Base-by-base conservation (phyloP, 2,329 filamentous ascomycete species). In the Aspergillus sp. region DNA sequence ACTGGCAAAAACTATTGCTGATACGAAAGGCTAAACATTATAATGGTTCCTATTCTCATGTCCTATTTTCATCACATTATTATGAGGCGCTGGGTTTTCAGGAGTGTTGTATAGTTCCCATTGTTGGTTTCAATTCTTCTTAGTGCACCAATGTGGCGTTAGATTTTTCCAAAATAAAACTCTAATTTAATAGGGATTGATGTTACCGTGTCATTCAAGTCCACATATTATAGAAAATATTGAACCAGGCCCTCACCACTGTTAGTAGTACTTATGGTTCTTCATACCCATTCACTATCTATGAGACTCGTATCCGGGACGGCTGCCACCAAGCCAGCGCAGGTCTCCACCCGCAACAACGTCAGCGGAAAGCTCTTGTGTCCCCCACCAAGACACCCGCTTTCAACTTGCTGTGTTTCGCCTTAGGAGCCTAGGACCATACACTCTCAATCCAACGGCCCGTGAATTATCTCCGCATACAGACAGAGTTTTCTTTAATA, bases 321-420 rank as follows among this genome's bases (percentile, higher is more conserved):
- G 26, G 26, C 22, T 11, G 12, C n/a, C 15, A 41, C 5, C 30
- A 13, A 42, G 22, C 42, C 39, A 39, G 38, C 9, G 43, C 26
- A 24, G 24, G 51, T 49, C 51, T 47, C 51, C 51, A 53, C 51
- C 42, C 26, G n/a, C 32, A 43, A 45, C 51, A 53, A 53, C 51
- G 51, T 53, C 51, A 53, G 50, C 50, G 42, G 51, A 53, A 53
- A 53, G 51, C 51, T 53, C 51, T 53, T 45, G 51, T 48, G 15
- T 32, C 15, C 48, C 48, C 48, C 45, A 34, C 45, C 20, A 43
- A 34, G 17, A 44, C 39, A 30, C 15, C 49, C 24, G 26, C 38
- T 50, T 36, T 34, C 32, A 47, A 34, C 22, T 32, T 32, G n/a
- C 30, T 42, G 20, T 39, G 34, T 26, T 32, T 45, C 34, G 43